A percentile compares a stretch with the other conserved stretches of the same genome.
Evolutionary conservation across 805 yeast species (phyloP).

Genomic region (Candida stauntonica): DNA sequence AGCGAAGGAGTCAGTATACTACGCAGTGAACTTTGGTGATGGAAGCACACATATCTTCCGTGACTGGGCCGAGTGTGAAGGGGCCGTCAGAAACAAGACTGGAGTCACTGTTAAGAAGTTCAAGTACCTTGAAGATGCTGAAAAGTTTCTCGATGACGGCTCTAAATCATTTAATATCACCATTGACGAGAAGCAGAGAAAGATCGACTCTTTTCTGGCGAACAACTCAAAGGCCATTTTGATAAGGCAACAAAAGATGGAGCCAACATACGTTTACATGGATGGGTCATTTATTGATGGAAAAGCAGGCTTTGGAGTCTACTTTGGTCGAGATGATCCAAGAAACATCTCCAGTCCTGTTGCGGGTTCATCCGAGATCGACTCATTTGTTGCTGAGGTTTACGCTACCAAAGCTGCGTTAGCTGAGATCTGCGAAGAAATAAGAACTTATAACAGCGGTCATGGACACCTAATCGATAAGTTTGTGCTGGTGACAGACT

Average conservation of each 20-base stretch:
- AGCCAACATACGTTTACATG: slow-evolving; percentile 43
- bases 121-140: slow-evolving; percentile 15
- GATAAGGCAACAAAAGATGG: slow-evolving; percentile 7
- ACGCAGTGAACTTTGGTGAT: neutral
- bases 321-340: slow-evolving; percentile 50
- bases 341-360: slow-evolving; percentile 55
- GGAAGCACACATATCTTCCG: neutral
- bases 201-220: slow-evolving; percentile 3
- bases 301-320: slow-evolving; percentile 76
- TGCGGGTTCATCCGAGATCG: slow-evolving; percentile 38
- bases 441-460: slow-evolving; percentile 20
- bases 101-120: slow-evolving; percentile 44
- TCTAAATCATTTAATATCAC: neutral
- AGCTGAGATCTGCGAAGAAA: slow-evolving; percentile 32
- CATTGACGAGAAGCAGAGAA: neutral
- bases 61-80: slow-evolving; percentile 24
- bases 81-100: slow-evolving; percentile 26
- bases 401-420: slow-evolving; percentile 60
- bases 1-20: neutral
- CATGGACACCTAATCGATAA: slow-evolving; percentile 19
- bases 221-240: slow-evolving; percentile 6
- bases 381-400: slow-evolving; percentile 81
- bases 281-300: slow-evolving; percentile 65
- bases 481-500: slow-evolving; percentile 60
- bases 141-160: slow-evolving; percentile 7